Evolutionary conservation across 805 yeast species (phyloP).

Genomic region (Metschnikowia lachancei): DNA sequence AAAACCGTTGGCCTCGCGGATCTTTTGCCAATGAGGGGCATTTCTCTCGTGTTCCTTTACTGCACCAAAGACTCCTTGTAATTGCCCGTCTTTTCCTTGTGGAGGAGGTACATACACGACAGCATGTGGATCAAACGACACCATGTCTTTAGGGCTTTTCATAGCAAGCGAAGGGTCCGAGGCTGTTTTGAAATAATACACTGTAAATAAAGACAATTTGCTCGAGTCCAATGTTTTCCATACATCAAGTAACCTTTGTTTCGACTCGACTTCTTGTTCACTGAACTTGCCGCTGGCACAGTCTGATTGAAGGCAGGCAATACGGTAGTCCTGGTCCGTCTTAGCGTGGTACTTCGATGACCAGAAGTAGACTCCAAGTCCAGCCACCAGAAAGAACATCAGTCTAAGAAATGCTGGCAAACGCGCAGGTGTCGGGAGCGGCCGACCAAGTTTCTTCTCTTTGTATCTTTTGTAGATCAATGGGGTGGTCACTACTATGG

Average conservation of each 20-base stretch:
- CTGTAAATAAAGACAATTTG: slow-evolving; percentile 39
- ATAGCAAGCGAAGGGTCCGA: slow-evolving; percentile 51
- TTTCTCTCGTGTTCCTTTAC: slow-evolving; percentile 14
- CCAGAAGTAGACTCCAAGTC: slow-evolving; percentile 29
- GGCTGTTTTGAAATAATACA: slow-evolving; percentile 52
- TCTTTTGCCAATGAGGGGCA: slow-evolving; percentile 36
- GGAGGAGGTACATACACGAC: slow-evolving; percentile 28
- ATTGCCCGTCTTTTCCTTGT: not conserved
- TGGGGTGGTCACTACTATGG: slow-evolving; percentile 42
- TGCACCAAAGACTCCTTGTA: slow-evolving; percentile 10
- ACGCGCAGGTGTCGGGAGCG: slow-evolving; percentile 31
- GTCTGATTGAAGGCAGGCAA: slow-evolving; percentile 33
- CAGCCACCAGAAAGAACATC: slow-evolving; percentile 25
- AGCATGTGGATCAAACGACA: slow-evolving; percentile 28
- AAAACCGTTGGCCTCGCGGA: slow-evolving; percentile 31
- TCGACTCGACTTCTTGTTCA: slow-evolving; percentile 12
- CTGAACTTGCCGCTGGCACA: slow-evolving; percentile 26
- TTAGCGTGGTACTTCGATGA: slow-evolving; percentile 14
- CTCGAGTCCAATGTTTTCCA: slow-evolving; percentile 38
- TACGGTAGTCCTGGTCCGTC: slow-evolving; percentile 22
- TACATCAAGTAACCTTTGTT: slow-evolving; percentile 23
- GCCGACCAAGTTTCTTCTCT: slow-evolving; percentile 12
- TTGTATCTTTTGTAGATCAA: slow-evolving; percentile 25
- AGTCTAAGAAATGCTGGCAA: slow-evolving; percentile 33
- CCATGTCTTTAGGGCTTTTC: slow-evolving; percentile 51